Evolutionary conservation across 768 basidiomycete genomes (phyloP), one percentile per base, ranked within the genome.

Genomic region (Mycena maculata): DNA sequence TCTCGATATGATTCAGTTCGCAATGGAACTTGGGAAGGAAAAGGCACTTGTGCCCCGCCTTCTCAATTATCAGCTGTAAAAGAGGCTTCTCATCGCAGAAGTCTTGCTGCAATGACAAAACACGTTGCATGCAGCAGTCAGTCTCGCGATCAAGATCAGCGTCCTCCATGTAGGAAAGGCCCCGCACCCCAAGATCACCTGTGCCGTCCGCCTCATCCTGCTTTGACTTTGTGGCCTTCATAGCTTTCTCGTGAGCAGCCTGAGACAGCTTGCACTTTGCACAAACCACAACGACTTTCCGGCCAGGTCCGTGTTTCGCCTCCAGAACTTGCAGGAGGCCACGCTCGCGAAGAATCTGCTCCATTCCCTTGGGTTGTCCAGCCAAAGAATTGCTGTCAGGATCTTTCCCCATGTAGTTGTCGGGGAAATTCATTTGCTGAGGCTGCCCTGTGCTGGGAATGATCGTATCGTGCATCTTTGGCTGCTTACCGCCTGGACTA

Each of bases 71-170:
- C 22, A 62, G 41, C 50, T 62, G 60, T 4, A 62, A 22, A 2
- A 62, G 28, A 13, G 60, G 60, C 15, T 62, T 62, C n/a, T 62
- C 60, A 3, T 42, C 41, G 10, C 25, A 52, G 28, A 62, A 63
- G 15, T 63, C 62, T 2, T 16, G 18, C 13, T 63, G 62, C 0
- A 63, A 25, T 4, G 62, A 63, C 2, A 63, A 33, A 44, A 56
- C 42, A 10, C 62, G 62, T n/a, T 63, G 53, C 62, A 63, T 63
- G 54, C 62, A 63, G n/a, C 62, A 63, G n/a, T 63, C 45, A 5
- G 23, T 22, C 16, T 16, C 22, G 2, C 62, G 62, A 1, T 38
- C 54, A 22, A 55, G 45, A 20, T 63, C 62, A 11, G 12, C 16
- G 12, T 45, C 52, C 23, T 63, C 62, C 44, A 55, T 18, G 4